Evolutionary conservation across 148 eudicot species (phyloP), one percentile per base, ranked within the genome.

Genomic region (Rhododendron mucronatum): DNA sequence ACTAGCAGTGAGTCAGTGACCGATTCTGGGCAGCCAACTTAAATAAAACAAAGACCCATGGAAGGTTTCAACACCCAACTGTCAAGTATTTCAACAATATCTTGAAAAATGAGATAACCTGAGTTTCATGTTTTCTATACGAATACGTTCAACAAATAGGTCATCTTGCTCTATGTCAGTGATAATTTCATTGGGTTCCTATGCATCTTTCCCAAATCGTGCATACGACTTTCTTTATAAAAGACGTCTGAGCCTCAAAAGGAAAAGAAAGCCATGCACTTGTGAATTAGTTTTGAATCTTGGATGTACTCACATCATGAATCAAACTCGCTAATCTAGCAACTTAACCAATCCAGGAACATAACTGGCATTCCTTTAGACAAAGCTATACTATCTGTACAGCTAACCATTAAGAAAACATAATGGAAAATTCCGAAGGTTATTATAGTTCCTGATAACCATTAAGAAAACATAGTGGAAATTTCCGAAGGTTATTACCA

Each of bases 91-190:
- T 26, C 21, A 33, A 30, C 41, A 73, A 33, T 30, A 79, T 71
- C 16, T 15, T 2, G 26, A 84, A 47, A 10, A 16, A 48, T 23
- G 61, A 80, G 50, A 51, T 26, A 28, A 91, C 93, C 89, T 88
- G 78, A 91, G 91, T 41, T 57, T 67, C 93, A 91, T 90, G 82
- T 91, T 91, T 84, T 90, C 88, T 81, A 91, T 90, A 6, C 91
- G 89, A 77, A 91, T 79, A 33, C 93, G 85, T 86, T 91, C 93
- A 69, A 91, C 88, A 84, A 39, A 91, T 83, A 91, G 83, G 84
- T 88, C 87, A 10, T 86, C 84, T 45, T 91, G 86, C 26, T 91
- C 90, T 44, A 82, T 83, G 75, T 86, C 91, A 67, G 75, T 28
- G 82, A 23, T 78, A 47, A 82, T 35, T 78, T 51, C 91, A 37